Percentiles rank a stretch among this genome's conserved stretches.
phyloP scores from a whole-genome alignment of 2,329 filamentous ascomycete species.

The Sclerotinia nivalis region DNA sequence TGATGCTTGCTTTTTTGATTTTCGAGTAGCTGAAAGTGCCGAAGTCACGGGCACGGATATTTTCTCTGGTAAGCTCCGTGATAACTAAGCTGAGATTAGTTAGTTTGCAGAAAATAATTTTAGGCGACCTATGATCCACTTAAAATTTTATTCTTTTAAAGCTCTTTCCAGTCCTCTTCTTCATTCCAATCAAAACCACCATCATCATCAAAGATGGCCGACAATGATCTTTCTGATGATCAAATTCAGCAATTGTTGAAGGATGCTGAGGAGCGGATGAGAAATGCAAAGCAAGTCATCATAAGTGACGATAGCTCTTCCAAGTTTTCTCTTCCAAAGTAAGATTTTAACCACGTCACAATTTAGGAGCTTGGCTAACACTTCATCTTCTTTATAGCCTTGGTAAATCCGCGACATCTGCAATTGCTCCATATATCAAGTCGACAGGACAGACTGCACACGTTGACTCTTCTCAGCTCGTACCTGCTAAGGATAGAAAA shows the following conservation, averaged over 20 bases:
- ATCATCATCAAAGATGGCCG: slow-evolving; percentile 32
- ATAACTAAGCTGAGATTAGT: slow-evolving; percentile 2
- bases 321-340: slow-evolving; percentile 27
- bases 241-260: slow-evolving; percentile 63
- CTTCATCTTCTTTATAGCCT: slow-evolving; percentile 1
- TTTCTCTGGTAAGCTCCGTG: background rate
- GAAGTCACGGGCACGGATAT: background rate
- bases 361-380: background rate
- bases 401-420: slow-evolving; percentile 14
- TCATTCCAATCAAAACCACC: background rate
- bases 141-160: slow-evolving; percentile 10
- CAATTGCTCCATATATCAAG: slow-evolving; percentile 55
- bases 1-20: background rate
- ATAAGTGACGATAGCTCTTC: slow-evolving; percentile 12
- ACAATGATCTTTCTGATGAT: slow-evolving; percentile 58
- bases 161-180: background rate
- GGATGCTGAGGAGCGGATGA: slow-evolving; percentile 61
- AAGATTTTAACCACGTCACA: background rate
- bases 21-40: background rate
- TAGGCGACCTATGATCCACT: slow-evolving; percentile 22
- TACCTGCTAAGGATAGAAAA: slow-evolving; percentile 50
- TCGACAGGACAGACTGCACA: slow-evolving; percentile 54
- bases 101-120: slow-evolving; percentile 13
- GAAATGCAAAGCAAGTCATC: slow-evolving; percentile 41
- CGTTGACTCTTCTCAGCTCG: slow-evolving; percentile 53